Evolutionary conservation across 2,329 filamentous ascomycete genomes (phyloP).

Genomic region (Paradendryphiella salina): DNA sequence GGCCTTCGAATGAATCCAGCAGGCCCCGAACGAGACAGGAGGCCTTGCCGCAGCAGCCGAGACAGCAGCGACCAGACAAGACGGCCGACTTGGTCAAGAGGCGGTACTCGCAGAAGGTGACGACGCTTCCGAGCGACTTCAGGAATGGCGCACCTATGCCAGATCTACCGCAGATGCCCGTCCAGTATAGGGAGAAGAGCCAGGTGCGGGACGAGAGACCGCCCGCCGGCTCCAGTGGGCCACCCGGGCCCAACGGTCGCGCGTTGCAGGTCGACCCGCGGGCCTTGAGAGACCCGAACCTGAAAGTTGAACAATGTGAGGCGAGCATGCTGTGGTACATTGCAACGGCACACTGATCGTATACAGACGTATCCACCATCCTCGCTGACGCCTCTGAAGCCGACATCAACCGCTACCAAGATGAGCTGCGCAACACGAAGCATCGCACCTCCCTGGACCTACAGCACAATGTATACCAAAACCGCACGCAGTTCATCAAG

Average conservation of each 20-base stretch:
- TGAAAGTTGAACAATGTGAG: slow-evolving; percentile 78
- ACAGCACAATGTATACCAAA: slow-evolving; percentile 95
- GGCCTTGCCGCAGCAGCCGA: slow-evolving; percentile 39
- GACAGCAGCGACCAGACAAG: slow-evolving; percentile 53
- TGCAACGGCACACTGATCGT: slow-evolving; percentile 8
- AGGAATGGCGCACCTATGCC: slow-evolving; percentile 68
- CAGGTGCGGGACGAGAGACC: slow-evolving; percentile 51
- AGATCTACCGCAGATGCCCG: slow-evolving; percentile 61
- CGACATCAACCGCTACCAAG: slow-evolving; percentile 81
- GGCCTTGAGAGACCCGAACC: slow-evolving; percentile 75
- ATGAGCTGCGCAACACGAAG: slow-evolving; percentile 74
- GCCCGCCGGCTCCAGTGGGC: slow-evolving; percentile 53
- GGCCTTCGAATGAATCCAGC: slow-evolving; percentile 45
- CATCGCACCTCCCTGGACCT: slow-evolving; percentile 78
- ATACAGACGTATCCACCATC: slow-evolving; percentile 64
- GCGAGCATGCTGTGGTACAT: not conserved
- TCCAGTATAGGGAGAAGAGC: slow-evolving; percentile 60
- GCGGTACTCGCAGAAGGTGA: slow-evolving; percentile 91
- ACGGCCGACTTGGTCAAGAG: slow-evolving; percentile 87
- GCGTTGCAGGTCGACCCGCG: slow-evolving; percentile 74
- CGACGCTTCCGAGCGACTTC: slow-evolving; percentile 71
- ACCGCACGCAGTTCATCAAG: slow-evolving; percentile 97
- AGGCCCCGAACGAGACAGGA: slow-evolving; percentile 39
- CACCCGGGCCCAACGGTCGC: slow-evolving; percentile 34
- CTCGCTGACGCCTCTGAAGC: slow-evolving; percentile 84